Evolutionary conservation across 768 basidiomycete species (phyloP).

Genomic region (Hirschioporus abietinus): DNA sequence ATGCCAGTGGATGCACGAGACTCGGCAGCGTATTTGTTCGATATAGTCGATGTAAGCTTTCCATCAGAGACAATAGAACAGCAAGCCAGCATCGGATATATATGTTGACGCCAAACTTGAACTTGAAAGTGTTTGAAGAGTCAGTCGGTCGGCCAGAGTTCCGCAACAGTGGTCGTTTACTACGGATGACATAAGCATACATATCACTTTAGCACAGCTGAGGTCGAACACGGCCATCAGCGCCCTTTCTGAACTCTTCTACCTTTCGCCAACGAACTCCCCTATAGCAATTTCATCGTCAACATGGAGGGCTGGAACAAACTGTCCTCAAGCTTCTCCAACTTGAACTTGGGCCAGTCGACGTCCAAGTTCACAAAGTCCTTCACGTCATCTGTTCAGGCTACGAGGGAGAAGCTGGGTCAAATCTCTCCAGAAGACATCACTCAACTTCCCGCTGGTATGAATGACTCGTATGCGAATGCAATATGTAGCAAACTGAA

Average conservation of each 20-base stretch:
- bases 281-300: neutral
- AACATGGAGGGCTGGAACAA: constrained; percentile 60
- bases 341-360: constrained; percentile 68
- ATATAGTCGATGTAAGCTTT: too few relatives aligned
- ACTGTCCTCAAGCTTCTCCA: constrained; percentile 54
- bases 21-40: too few relatives aligned
- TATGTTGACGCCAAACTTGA: too few relatives aligned
- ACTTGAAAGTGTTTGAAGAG: too few relatives aligned
- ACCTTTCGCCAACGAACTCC: neutral
- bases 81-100: too few relatives aligned
- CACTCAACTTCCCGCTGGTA: constrained; percentile 88
- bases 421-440: constrained; percentile 89
- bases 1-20: too few relatives aligned
- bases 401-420: constrained; percentile 82
- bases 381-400: constrained; percentile 78
- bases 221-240: neutral
- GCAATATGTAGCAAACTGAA: neutral
- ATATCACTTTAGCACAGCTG: neutral
- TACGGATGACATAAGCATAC: neutral
- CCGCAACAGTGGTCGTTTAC: too few relatives aligned
- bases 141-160: too few relatives aligned
- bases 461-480: constrained; percentile 3
- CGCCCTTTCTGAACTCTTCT: neutral
- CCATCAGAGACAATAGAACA: too few relatives aligned
- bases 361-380: constrained; percentile 75